Conservation (phyloP, 2,329 filamentous ascomycete species). For the Emergomyces pasteurianus region DNA sequence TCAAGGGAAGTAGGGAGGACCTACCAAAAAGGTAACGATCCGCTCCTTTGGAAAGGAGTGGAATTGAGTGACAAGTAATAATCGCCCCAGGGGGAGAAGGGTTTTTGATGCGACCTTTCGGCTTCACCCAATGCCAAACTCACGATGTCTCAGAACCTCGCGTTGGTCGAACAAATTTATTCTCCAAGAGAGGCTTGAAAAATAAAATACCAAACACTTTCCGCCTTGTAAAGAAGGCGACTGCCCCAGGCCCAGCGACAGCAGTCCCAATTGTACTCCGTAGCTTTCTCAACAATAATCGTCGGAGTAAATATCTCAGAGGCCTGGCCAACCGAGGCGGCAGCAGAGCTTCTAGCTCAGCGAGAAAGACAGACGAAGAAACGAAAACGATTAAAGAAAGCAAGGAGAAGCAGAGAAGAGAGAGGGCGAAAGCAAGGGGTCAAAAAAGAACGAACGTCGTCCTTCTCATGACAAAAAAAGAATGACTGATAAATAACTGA, state of each 20-base stretch:
- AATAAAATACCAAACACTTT: neutral
- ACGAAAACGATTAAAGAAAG: slow-evolving; percentile 8
- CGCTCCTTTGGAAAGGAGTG: neutral
- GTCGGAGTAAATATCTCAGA: neutral
- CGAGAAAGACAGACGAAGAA: slow-evolving; percentile 10
- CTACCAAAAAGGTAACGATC: neutral
- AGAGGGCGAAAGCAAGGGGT: slow-evolving; percentile 11
- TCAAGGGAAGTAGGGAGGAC: neutral
- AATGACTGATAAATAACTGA: neutral
- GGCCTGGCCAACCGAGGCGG: neutral
- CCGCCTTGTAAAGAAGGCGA: neutral
- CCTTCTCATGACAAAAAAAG: neutral
- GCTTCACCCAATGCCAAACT: slow-evolving; percentile 17
- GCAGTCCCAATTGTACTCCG: neutral
- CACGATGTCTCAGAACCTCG: slow-evolving; percentile 12
- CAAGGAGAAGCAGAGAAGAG: no score
- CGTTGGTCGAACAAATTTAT: neutral
- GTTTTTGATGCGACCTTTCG: neutral
- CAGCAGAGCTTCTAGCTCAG: slow-evolving; percentile 10
- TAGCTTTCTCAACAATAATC: neutral
- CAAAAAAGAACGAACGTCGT: neutral
- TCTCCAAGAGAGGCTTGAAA: neutral
- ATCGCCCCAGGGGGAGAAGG: neutral
- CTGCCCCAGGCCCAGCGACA: neutral
- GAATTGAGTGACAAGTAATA: neutral